Evolutionary conservation across 1,139 yeast species (phyloP).

Genomic region (Saccharomyces hybrid): DNA sequence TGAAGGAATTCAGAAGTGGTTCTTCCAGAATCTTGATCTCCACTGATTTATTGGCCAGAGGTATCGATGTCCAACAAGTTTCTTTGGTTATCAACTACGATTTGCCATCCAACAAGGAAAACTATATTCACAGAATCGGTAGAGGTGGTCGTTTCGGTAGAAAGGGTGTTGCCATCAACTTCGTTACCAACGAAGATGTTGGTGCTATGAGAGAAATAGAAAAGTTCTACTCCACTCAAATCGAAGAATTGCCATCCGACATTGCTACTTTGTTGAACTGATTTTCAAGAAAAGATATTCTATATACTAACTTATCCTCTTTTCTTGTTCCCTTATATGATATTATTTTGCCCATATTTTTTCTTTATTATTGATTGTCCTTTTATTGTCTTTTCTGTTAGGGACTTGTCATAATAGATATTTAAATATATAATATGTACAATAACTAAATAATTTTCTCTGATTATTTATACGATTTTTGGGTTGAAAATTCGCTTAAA

Average conservation of each 20-base stretch:
- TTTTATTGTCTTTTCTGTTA: not conserved
- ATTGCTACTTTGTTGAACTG: constrained; percentile 64
- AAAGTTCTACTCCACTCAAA: constrained; percentile 96
- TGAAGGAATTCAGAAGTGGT: constrained; percentile 37
- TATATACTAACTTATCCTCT: not conserved
- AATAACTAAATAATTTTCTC: not conserved
- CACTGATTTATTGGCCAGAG: no score
- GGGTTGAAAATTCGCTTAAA: not conserved
- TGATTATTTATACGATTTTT: not conserved
- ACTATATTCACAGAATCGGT: no score
- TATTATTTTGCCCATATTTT: not conserved
- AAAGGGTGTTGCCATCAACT: constrained; percentile 95
- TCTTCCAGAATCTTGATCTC: no score
- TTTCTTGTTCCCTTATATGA: not conserved
- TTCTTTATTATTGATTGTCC: not conserved
- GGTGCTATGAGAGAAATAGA: constrained; percentile 95
- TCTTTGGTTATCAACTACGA: no score
- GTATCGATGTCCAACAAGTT: no score
- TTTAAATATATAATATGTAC: not conserved
- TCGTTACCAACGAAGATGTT: constrained; percentile 86
- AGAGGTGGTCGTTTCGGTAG: no score
- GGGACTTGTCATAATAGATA: not conserved
- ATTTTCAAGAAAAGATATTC: not conserved
- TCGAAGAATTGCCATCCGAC: constrained; percentile 96
- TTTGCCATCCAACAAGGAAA: no score